These are phyloP conservation scores for Grosmannia penicillata DNA, from an alignment of 2,329 filamentous ascomycete genomes.

Conservation along the genomic window DNA sequence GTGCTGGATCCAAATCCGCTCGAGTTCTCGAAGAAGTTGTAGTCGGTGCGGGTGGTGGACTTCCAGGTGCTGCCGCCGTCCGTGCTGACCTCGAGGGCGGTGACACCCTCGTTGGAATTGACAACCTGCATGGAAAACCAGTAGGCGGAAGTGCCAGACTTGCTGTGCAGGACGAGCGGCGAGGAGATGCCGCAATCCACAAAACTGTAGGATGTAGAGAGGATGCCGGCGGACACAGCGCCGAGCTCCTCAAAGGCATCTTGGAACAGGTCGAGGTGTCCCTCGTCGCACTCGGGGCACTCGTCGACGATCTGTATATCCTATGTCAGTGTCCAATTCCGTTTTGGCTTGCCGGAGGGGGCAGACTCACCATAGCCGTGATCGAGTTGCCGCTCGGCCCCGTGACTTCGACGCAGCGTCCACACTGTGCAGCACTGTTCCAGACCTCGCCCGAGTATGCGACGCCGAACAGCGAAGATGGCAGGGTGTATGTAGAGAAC, in stretches of 20 bases:
- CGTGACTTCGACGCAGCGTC: conserved; percentile 44
- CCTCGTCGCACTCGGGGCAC: conserved; percentile 24
- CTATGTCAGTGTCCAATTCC: neutral
- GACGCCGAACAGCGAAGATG: conserved; percentile 42
- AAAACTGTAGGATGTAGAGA: conserved; percentile 20
- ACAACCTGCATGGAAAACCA: conserved; percentile 46
- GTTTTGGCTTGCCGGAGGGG: neutral
- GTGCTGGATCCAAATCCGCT: conserved; percentile 19
- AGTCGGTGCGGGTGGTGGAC: conserved; percentile 34
- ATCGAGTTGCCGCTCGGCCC: conserved; percentile 36
- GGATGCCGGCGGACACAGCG: conserved; percentile 19
- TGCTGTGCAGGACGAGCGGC: conserved; percentile 27
- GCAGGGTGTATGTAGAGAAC: conserved; percentile 47
- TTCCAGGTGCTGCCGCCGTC: conserved; percentile 45
- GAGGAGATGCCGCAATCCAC: conserved; percentile 26
- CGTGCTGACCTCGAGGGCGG: conserved; percentile 43
- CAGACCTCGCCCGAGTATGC: conserved; percentile 45
- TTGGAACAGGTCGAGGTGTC: conserved; percentile 30
- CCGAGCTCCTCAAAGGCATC: conserved; percentile 24
- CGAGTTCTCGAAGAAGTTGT: conserved; percentile 48
- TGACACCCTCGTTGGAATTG: conserved; percentile 42
- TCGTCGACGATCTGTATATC: conserved; percentile 25
- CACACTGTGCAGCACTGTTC: conserved; percentile 40
- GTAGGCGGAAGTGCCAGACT: conserved; percentile 25
- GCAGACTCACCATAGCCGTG: conserved; percentile 49